Evolutionary conservation across 1,284 basidiomycete species (phyloP).

Genomic region (Cutaneotrichosporon mucoides): DNA sequence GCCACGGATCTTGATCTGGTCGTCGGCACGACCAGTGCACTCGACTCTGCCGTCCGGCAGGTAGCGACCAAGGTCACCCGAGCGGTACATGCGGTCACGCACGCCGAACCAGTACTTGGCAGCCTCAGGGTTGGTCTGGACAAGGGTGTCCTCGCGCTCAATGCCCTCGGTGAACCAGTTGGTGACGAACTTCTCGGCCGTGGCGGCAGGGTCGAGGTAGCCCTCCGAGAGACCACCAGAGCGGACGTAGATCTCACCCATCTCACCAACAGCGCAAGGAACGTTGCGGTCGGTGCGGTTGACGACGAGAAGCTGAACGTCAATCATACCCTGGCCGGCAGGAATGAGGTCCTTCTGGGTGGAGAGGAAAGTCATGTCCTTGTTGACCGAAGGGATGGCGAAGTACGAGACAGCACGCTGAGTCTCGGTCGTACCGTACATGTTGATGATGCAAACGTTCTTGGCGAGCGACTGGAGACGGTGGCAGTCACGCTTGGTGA

Average conservation of each 20-base stretch:
- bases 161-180: conserved; percentile 78
- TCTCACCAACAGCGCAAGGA: conserved; percentile 91
- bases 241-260: conserved; percentile 98
- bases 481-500: conserved; percentile 97
- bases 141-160: conserved; percentile 66
- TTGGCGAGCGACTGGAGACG: conserved; percentile 88
- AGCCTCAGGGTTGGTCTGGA: conserved; percentile 60
- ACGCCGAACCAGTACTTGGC: conserved; percentile 87
- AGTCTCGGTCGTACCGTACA: conserved; percentile 99
- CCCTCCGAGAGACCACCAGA: conserved; percentile 95
- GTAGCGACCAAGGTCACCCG: conserved; percentile 94
- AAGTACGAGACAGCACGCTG: conserved; percentile 99
- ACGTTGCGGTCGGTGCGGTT: conserved; percentile 86
- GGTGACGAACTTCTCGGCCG: conserved; percentile 81
- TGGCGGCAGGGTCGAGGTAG: conserved; percentile 81
- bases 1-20: conserved; percentile 99
- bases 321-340: conserved; percentile 95
- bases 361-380: conserved; percentile 83
- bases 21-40: conserved; percentile 95
- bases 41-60: conserved; percentile 90
- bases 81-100: conserved; percentile 95
- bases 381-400: conserved; percentile 78
- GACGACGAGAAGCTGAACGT: conserved; percentile 95
- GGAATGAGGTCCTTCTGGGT: conserved; percentile 99
- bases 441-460: conserved; percentile 95